Percentiles rank a stretch among this genome's conserved stretches.
Conservation (phyloP, 257 asterid species). For the Primulina huaijiensis region DNA sequence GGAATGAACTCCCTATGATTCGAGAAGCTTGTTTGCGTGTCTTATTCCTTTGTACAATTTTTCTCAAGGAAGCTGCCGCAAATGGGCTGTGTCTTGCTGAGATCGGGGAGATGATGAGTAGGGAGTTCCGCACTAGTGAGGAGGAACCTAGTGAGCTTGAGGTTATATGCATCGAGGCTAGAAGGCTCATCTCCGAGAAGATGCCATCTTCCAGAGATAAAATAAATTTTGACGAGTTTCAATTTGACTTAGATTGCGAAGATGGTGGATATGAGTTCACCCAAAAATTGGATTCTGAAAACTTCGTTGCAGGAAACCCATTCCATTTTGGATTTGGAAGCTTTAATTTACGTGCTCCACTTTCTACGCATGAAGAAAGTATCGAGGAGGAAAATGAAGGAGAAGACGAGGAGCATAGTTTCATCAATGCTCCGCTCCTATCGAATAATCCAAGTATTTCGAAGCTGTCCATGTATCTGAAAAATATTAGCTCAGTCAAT, state of each 20-base stretch:
- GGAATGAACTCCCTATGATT: slow-evolving; percentile 84
- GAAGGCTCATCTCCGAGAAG: slow-evolving; percentile 59
- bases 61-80: slow-evolving; percentile 80
- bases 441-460: slow-evolving; percentile 32
- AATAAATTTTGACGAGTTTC: slow-evolving; percentile 51
- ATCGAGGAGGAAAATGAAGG: slow-evolving; percentile 70
- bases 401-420: slow-evolving; percentile 42
- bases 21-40: slow-evolving; percentile 91
- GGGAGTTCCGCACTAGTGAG: slow-evolving; percentile 80
- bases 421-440: slow-evolving; percentile 26
- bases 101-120: slow-evolving; percentile 97
- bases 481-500: slow-evolving; percentile 54
- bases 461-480: slow-evolving; percentile 58
- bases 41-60: slow-evolving; percentile 67
- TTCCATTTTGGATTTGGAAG: slow-evolving; percentile 57
- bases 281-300: slow-evolving; percentile 40
- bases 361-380: slow-evolving; percentile 63
- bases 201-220: slow-evolving; percentile 40
- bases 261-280: slow-evolving; percentile 39
- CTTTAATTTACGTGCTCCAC: slow-evolving; percentile 49
- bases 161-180: slow-evolving; percentile 80
- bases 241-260: slow-evolving; percentile 76
- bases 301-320: slow-evolving; percentile 30
- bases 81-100: slow-evolving; percentile 89
- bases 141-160: slow-evolving; percentile 99